These are phyloP conservation scores for Carex arenaria DNA, from an alignment of 202 grass and related monocot species.

Conservation along the genomic window DNA sequence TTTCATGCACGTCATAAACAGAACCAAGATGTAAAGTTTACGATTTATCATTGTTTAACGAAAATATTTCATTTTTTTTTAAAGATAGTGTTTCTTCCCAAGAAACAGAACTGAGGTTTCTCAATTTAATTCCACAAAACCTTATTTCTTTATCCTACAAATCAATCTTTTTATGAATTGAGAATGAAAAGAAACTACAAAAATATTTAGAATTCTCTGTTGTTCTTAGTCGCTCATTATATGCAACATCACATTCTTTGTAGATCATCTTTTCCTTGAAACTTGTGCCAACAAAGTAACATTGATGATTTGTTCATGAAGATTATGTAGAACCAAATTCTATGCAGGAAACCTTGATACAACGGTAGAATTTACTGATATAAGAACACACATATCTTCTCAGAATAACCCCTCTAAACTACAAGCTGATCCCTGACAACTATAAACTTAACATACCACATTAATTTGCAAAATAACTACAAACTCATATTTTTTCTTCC, in stretches of 20 bases:
- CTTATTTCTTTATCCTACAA: background rate
- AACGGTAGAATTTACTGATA: constrained; percentile 15
- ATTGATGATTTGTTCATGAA: background rate
- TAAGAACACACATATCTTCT: background rate
- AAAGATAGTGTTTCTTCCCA: background rate
- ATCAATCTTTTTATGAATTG: background rate
- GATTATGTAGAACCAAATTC: constrained; percentile 23
- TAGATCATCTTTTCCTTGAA: constrained; percentile 2
- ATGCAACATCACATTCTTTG: background rate
- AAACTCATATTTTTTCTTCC: background rate
- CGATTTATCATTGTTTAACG: background rate
- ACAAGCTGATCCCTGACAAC: background rate
- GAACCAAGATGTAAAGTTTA: background rate
- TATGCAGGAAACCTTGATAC: constrained; percentile 12
- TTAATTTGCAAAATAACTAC: constrained; percentile 2
- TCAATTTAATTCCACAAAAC: background rate
- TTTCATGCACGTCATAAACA: background rate
- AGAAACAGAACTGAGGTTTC: background rate
- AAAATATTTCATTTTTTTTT: background rate
- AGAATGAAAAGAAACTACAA: background rate
- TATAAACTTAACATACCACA: background rate
- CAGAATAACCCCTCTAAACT: background rate
- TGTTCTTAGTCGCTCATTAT: background rate
- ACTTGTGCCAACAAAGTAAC: background rate
- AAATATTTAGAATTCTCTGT: background rate